Conservation (phyloP, 805 yeast genomes). For the Zygosaccharomyces siamensis region DNA sequence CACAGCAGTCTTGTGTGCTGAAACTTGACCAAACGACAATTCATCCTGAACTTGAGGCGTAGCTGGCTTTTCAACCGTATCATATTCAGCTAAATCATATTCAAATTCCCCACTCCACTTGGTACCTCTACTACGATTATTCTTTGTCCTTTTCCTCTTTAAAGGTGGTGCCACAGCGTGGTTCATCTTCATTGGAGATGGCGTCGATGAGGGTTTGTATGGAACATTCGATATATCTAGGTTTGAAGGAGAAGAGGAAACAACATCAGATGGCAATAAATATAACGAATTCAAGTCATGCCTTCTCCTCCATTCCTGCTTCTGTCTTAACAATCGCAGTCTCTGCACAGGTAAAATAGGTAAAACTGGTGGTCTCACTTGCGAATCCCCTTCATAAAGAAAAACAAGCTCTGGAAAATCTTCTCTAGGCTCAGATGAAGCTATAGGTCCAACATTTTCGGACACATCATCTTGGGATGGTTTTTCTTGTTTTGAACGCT, state of each 20-base stretch:
- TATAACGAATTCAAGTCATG: constrained; percentile 1
- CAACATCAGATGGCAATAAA: background rate
- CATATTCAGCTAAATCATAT: constrained; percentile 28
- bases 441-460: background rate
- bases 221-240: constrained; percentile 3
- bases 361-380: constrained; percentile 30
- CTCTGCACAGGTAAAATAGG: constrained; percentile 33
- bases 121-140: constrained; percentile 13
- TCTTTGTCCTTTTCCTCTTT: constrained; percentile 7
- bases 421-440: constrained; percentile 4
- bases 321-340: constrained; percentile 26
- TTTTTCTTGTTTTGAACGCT: background rate
- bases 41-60: background rate
- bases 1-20: background rate
- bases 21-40: background rate
- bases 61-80: constrained; percentile 13
- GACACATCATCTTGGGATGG: background rate
- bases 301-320: constrained; percentile 22
- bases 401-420: constrained; percentile 8
- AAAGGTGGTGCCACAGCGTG: background rate
- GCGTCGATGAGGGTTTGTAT: constrained; percentile 18
- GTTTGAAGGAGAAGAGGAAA: background rate
- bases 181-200: constrained; percentile 21
- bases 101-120: constrained; percentile 32
- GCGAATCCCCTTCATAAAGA: constrained; percentile 15